Base-by-base conservation (phyloP, 768 basidiomycete genomes). In the Leccinum subgranulosum region DNA sequence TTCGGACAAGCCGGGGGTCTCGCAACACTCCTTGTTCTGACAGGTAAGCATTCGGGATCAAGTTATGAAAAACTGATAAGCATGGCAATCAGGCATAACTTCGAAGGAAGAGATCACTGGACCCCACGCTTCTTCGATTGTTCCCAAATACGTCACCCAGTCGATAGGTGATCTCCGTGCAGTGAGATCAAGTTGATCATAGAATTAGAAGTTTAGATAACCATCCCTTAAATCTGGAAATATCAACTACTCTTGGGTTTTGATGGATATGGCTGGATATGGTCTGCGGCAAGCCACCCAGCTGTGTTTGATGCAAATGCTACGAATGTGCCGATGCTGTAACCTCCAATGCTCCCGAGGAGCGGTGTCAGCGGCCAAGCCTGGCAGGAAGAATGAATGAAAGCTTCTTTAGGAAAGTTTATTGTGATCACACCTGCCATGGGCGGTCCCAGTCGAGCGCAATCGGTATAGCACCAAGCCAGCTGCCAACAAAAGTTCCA, bases 371-470 rank as follows among this genome's bases (percentile, higher is more conserved):
- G 76, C 12, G 92, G 93, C 87, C 90, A 95, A 25, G 87, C 84
- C 90, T 94, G 56, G 10, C n/a, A 28, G n/a, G 6, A 43, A 28
- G 11, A 48, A 25, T 47, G 34, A 54, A 49, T n/a, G 8, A 12
- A n/a, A n/a, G 19, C 23, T 19, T 43, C 12, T 23, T 34, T 6
- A 51, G 25, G 11, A 62, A 59, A 53, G 52, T 39, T 54, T n/a
- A 58, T n/a, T 60, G 41, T 25, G 49, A 28, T 49, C 83, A 56
- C 53, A 91, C 94, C 88, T 98, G 96, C 95, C 95, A 98, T 7
- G 95, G 92, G 36, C 93, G 82, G 67, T 94, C 94, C 96, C 96
- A 98, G 73, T 98, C 96, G 17, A 98, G 83, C 0, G 92, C 90
- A 48, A 94, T 87, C 2, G 93, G 91, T 48, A 95, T 77, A 10